These are phyloP conservation scores for Orbilia brochopaga DNA, from an alignment of 2,329 filamentous ascomycete species.

Conservation along the genomic window DNA sequence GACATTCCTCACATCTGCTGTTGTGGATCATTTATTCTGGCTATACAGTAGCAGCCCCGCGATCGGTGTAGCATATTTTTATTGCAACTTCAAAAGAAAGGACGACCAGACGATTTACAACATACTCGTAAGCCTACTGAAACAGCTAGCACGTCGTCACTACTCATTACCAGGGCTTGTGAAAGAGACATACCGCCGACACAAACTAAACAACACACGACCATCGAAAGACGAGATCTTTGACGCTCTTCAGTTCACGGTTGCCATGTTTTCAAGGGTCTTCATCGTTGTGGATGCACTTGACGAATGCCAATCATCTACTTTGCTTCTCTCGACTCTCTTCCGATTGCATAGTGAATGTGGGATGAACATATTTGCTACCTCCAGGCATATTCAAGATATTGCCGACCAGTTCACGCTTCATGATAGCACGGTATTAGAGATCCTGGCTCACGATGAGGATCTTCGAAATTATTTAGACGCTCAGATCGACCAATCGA, in stretches of 20 bases:
- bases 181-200: slow-evolving; percentile 54
- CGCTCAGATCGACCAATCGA: background rate
- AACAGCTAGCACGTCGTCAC: slow-evolving; percentile 57
- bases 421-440: background rate
- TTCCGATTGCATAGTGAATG: slow-evolving; percentile 10
- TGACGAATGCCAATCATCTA: background rate
- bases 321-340: slow-evolving; percentile 2
- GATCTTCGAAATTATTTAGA: slow-evolving; percentile 9
- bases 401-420: slow-evolving; percentile 35
- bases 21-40: slow-evolving; percentile 55
- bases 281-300: background rate
- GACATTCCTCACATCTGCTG: background rate
- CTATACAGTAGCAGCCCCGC: slow-evolving; percentile 51
- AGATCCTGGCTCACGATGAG: slow-evolving; percentile 11
- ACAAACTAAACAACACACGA: slow-evolving; percentile 31
- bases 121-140: slow-evolving; percentile 57
- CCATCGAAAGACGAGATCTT: slow-evolving; percentile 5
- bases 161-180: slow-evolving; percentile 55
- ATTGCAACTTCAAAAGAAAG: slow-evolving; percentile 59
- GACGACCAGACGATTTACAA: slow-evolving; percentile 58
- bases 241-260: background rate
- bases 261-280: background rate
- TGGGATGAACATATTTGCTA: slow-evolving; percentile 19
- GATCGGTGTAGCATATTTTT: slow-evolving; percentile 61
- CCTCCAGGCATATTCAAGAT: slow-evolving; percentile 53